These are phyloP conservation scores for Pleomassaria siparia DNA, from an alignment of 2,329 filamentous ascomycete genomes.

Conservation along the genomic window DNA sequence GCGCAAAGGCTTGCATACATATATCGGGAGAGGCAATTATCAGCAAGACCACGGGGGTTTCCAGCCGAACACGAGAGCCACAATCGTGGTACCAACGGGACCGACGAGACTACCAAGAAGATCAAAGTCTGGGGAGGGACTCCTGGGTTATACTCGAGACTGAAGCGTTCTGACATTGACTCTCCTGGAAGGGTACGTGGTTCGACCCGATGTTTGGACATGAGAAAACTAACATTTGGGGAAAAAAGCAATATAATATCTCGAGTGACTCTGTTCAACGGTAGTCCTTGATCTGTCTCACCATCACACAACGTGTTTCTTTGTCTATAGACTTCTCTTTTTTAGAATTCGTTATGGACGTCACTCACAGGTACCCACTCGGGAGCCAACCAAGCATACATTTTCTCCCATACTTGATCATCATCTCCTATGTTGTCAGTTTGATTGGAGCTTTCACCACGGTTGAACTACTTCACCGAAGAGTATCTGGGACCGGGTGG, in stretches of 20 bases:
- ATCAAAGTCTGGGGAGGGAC: background rate
- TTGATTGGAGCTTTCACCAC: conserved; percentile 76
- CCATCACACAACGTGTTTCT: too few relatives aligned
- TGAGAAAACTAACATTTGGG: too few relatives aligned
- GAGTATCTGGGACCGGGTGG: conserved; percentile 60
- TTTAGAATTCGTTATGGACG: conserved; percentile 1
- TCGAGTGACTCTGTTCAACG: background rate
- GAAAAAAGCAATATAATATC: too few relatives aligned
- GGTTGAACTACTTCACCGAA: conserved; percentile 76
- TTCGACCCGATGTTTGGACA: background rate
- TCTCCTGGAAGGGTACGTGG: background rate
- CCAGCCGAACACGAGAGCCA: background rate
- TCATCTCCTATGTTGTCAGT: conserved; percentile 66
- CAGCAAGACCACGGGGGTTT: background rate
- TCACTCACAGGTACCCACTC: conserved; percentile 30
- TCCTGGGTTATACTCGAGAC: background rate
- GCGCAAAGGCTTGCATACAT: background rate
- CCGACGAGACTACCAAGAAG: background rate
- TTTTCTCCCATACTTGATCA: conserved; percentile 48
- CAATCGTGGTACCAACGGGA: background rate
- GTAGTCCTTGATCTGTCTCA: background rate
- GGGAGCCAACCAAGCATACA: conserved; percentile 43
- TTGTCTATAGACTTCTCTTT: background rate
- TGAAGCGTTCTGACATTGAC: background rate
- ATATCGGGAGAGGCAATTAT: background rate